A percentile compares a stretch with the other conserved stretches of the same genome.
Evolutionary conservation across 2,329 filamentous ascomycete species (phyloP).

Genomic region (Capronia americana): DNA sequence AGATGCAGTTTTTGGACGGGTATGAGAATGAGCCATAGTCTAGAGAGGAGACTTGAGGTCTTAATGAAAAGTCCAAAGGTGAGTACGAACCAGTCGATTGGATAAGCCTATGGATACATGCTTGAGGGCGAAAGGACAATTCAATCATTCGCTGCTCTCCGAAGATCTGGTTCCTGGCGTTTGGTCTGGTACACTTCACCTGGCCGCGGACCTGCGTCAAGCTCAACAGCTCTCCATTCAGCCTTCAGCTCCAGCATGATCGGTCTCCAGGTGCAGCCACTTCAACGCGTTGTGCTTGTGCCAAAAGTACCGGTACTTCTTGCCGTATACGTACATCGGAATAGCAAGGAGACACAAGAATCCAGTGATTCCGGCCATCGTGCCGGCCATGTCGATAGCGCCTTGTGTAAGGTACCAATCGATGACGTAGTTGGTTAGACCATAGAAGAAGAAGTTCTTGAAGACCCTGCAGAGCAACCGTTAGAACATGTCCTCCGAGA

Average conservation of each 20-base stretch:
- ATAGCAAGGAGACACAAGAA: conserved; percentile 45
- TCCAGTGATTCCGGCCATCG: conserved; percentile 45
- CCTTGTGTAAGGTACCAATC: conserved; percentile 45
- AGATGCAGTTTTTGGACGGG: conserved; percentile 28
- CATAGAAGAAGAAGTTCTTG: conserved; percentile 38
- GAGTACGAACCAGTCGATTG: too few species aligned
- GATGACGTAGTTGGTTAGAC: conserved; percentile 47
- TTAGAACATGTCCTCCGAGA: neutral
- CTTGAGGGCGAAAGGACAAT: neutral
- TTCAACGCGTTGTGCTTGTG: conserved; percentile 29
- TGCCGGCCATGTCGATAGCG: conserved; percentile 44
- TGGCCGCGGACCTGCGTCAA: neutral
- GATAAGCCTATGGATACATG: neutral
- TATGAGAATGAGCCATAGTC: conserved; percentile 33
- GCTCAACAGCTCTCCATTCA: conserved; percentile 1
- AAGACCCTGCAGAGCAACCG: conserved; percentile 19
- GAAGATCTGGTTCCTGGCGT: neutral
- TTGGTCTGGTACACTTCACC: neutral
- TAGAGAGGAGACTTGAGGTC: neutral
- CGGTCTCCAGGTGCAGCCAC: conserved; percentile 27
- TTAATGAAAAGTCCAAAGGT: neutral
- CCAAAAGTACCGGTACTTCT: conserved; percentile 44
- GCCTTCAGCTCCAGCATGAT: conserved; percentile 23
- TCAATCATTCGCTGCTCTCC: neutral
- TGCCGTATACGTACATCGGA: conserved; percentile 47